Conservation (phyloP, 2,329 filamentous ascomycete species). For the Microdochium paspali region DNA sequence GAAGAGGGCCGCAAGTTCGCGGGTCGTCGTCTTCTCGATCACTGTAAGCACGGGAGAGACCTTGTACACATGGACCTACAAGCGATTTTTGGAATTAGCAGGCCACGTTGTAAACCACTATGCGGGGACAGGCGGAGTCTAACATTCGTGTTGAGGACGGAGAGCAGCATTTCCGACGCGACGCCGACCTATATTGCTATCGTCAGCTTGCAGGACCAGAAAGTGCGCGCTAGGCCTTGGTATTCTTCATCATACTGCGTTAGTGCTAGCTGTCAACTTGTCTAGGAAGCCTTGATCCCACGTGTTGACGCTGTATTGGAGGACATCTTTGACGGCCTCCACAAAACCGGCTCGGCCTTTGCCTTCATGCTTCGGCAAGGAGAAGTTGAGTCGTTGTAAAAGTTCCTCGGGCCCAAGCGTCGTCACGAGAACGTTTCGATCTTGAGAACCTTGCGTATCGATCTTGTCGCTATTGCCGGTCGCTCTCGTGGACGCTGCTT, state of each 20-base stretch:
- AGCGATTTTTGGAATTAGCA: background rate
- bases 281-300: slow-evolving; percentile 96
- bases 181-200: slow-evolving; percentile 55
- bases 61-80: slow-evolving; percentile 76
- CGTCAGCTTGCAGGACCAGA: background rate
- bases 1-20: slow-evolving; percentile 64
- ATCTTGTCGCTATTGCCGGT: slow-evolving; percentile 24
- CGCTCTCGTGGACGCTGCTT: slow-evolving; percentile 42
- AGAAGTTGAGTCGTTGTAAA: slow-evolving; percentile 43
- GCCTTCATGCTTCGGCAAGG: slow-evolving; percentile 45
- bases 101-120: too few relatives aligned
- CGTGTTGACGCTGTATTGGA: slow-evolving; percentile 91
- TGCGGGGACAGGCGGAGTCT: slow-evolving; percentile 11
- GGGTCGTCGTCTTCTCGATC: slow-evolving; percentile 76
- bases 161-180: slow-evolving; percentile 73
- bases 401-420: slow-evolving; percentile 49
- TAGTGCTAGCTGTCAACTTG: slow-evolving; percentile 84
- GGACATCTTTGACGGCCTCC: slow-evolving; percentile 57
- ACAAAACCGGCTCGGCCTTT: slow-evolving; percentile 66
- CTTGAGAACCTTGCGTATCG: slow-evolving; percentile 20
- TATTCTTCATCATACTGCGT: slow-evolving; percentile 46
- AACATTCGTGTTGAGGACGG: slow-evolving; percentile 83
- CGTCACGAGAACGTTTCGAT: slow-evolving; percentile 52
- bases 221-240: background rate
- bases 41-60: slow-evolving; percentile 83